These are phyloP conservation scores for Metschnikowia orientalis DNA, from an alignment of 805 yeast species.

Conservation along the genomic window DNA sequence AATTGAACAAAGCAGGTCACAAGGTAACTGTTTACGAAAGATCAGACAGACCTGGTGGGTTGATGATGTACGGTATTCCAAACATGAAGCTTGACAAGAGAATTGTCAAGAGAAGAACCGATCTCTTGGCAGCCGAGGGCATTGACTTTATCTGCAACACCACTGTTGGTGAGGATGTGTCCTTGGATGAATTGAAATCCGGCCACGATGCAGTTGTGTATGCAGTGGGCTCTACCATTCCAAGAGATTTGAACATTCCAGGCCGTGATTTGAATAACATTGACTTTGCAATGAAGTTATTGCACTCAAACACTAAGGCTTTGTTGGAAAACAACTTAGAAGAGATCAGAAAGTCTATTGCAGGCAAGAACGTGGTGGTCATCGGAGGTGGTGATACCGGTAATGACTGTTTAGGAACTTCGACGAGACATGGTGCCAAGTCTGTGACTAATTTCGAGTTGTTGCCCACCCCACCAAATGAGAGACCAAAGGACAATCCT, in stretches of 20 bases:
- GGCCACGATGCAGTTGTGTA: conserved; percentile 78
- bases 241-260: conserved; percentile 90
- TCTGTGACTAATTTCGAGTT: conserved; percentile 92
- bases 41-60: conserved; percentile 93
- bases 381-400: conserved; percentile 99
- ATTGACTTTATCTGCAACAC: conserved; percentile 70
- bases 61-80: conserved; percentile 98
- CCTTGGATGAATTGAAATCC: conserved; percentile 62
- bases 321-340: conserved; percentile 77
- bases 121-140: conserved; percentile 87
- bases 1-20: conserved; percentile 95
- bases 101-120: conserved; percentile 89
- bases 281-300: conserved; percentile 90
- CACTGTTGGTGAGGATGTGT: conserved; percentile 79
- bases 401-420: conserved; percentile 96
- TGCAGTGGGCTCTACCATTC: conserved; percentile 94
- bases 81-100: conserved; percentile 96
- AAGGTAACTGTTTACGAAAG: conserved; percentile 88
- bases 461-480: conserved; percentile 84
- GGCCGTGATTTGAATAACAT: conserved; percentile 89
- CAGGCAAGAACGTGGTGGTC: conserved; percentile 88
- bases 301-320: conserved; percentile 85
- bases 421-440: conserved; percentile 95
- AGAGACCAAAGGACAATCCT: conserved; percentile 90
- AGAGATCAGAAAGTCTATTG: conserved; percentile 63